Conservation (phyloP, 1,284 basidiomycete genomes). For the Porogramme epimiltina region DNA sequence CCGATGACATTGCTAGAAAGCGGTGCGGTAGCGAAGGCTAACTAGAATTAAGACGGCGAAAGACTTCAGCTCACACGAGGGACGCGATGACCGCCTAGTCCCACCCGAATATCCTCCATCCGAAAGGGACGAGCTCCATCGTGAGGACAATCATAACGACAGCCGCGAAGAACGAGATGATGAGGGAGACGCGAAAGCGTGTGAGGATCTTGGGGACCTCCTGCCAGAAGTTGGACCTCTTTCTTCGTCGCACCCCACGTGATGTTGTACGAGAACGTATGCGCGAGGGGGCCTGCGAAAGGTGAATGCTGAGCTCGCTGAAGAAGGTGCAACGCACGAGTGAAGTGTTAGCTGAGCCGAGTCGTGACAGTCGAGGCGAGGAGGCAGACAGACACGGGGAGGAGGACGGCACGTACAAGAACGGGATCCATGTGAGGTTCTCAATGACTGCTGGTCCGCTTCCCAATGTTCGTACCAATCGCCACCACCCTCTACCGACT, state of each 20-base stretch:
- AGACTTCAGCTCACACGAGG: slow-evolving; percentile 61
- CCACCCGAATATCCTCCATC: slow-evolving; percentile 60
- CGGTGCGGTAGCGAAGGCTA: not conserved
- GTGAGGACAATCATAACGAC: slow-evolving; percentile 59
- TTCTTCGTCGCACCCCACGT: slow-evolving; percentile 80
- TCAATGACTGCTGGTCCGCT: slow-evolving; percentile 61
- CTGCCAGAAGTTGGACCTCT: slow-evolving; percentile 85
- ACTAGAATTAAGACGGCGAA: slow-evolving; percentile 6
- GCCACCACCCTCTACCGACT: no score
- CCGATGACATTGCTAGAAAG: slow-evolving; percentile 52
- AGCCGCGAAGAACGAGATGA: slow-evolving; percentile 50
- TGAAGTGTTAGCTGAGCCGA: not conserved
- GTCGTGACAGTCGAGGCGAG: not conserved
- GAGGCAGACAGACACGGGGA: no score
- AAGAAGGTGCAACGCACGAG: slow-evolving; percentile 58
- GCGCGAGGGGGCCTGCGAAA: slow-evolving; percentile 78
- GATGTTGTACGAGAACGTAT: slow-evolving; percentile 85
- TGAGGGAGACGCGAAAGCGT: slow-evolving; percentile 68
- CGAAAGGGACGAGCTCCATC: slow-evolving; percentile 51
- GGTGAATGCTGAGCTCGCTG: slow-evolving; percentile 74
- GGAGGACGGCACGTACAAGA: slow-evolving; percentile 68
- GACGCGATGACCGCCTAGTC: slow-evolving; percentile 75
- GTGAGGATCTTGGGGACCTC: slow-evolving; percentile 83
- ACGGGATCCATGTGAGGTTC: slow-evolving; percentile 77
- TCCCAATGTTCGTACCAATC: no score